Evolutionary conservation across 768 basidiomycete genomes (phyloP), one percentile per base, ranked within the genome.

Genomic region (Tephrocybe sp.): DNA sequence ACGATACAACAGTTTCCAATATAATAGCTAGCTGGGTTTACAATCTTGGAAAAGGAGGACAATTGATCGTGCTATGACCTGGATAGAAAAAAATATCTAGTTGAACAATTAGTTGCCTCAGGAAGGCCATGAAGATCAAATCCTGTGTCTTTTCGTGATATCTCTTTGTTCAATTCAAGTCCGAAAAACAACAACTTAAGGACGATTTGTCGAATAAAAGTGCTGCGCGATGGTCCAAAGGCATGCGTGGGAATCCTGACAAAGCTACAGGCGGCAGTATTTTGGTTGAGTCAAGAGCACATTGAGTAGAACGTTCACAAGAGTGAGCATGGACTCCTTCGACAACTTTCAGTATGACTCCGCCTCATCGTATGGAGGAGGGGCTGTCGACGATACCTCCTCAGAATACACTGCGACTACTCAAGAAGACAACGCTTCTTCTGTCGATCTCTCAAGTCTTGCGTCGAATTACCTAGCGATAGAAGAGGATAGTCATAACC

Each of bases 281-380:
- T 52, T 46, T 46, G 49, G 36, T 44, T 41, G 21, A 49, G 52
- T 56, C 56, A 53, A 51, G 19, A 27, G 38, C 26, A 43, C 26
- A 19, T 37, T 12, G 12, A 42, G 52, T 26, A 26, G 28, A 9
- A 4, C 24, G 39, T 16, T 43, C 44, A 52, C 37, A 44, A 58
- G 59, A 43, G 54, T 53, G 55, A 65, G 53, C 65, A 89, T 90
- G 88, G 88, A 90, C 64, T 79, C 84, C 9, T 90, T 90, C 60
- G 88, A 90, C 66, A 90, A 90, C 61, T 90, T 89, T 59, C 88
- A 90, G 65, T 89, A 87, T 59, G 88, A 91, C 58, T 86, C 87
- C 16, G 83, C 87, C 22, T 91, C 89, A 5, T 86, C 89, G 0
- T 91, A 91, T 58, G 89, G 88, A 47, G 87, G 77, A 43, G 77